Conservation (phyloP, 2,329 filamentous ascomycete genomes). For the Madurella mycetomatis region DNA sequence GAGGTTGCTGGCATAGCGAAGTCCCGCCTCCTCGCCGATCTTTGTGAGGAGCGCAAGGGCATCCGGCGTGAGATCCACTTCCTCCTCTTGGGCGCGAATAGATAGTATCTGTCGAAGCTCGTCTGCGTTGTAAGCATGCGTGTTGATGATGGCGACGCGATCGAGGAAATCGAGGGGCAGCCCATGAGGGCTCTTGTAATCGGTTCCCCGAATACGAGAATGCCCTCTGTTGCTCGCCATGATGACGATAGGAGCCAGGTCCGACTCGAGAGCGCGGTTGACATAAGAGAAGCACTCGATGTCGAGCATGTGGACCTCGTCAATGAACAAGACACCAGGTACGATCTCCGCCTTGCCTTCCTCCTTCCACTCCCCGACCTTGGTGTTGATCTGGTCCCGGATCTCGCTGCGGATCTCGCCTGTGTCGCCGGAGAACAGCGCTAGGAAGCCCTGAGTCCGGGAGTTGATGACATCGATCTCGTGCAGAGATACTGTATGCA, state of each 20-base stretch:
- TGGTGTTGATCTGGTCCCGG: conserved; percentile 97
- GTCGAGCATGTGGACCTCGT: conserved; percentile 99
- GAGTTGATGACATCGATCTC: conserved; percentile 99
- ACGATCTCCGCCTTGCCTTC: conserved; percentile 99
- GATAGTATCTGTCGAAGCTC: conserved; percentile 90
- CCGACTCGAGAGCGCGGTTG: conserved; percentile 92
- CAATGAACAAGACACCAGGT: conserved; percentile 94
- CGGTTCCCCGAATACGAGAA: conserved; percentile 86
- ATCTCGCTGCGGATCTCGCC: conserved; percentile 97
- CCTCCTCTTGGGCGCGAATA: conserved; percentile 92
- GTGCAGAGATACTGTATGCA: conserved; percentile 94
- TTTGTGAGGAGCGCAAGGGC: conserved; percentile 91
- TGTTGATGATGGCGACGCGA: conserved; percentile 93
- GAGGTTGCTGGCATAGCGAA: conserved; percentile 95
- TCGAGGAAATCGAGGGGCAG: conserved; percentile 94
- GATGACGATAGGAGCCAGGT: conserved; percentile 94
- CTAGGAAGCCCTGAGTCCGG: conserved; percentile 94
- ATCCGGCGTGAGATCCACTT: conserved; percentile 85
- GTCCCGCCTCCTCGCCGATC: conserved; percentile 85
- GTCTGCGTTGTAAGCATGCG: conserved; percentile 73
- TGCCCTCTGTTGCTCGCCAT: conserved; percentile 97
- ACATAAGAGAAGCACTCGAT: conserved; percentile 99
- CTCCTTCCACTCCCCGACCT: conserved; percentile 98
- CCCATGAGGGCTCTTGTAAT: conserved; percentile 89
- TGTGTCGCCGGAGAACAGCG: conserved; percentile 95